Base-by-base conservation (phyloP, 345 rosid species). In the Trapa bicornis region DNA sequence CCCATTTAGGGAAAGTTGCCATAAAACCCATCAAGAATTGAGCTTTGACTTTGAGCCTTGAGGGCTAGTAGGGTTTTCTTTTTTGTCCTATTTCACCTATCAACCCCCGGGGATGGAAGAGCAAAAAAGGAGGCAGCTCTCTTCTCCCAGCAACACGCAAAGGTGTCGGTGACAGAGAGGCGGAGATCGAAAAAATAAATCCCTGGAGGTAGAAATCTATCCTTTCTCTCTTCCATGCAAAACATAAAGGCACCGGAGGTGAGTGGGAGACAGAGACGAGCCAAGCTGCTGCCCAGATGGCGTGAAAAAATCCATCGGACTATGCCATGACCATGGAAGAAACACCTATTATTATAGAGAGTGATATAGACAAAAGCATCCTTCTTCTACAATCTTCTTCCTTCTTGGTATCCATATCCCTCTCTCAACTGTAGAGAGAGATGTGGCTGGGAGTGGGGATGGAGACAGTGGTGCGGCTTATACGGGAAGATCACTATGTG, bases 111-210 rank as follows among this genome's bases (percentile, higher is more conserved):
- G 67, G 41, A 22, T n/a, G 22, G 35, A 37, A 42, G 33, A 68
- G 57, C 10, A 22, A 6, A 16, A 38, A 61, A 67, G 1, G 3
- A 6, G 4, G 2, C 2, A 0, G 29, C 67, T 72, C 74, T 72
- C 85, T 74, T 35, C 75, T 86, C 78, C 75, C 29, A 22, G 83
- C 83, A 80, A 37, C 74, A 66, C 65, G 74, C 69, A 85, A 84
- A 79, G 79, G 80, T 82, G 85, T 79, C 83, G 80, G 83, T 72
- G 74, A 74, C 74, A 41, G 43, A 37, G 29, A 22, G 29, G 29
- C 7, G 2, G 37, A 63, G 29, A 29, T 43, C 39, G 35, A 13
- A 50, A 22, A 22, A 22, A 22, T 22, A 41, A 10, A n/a, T 67
- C 43, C 52, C 58, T 3, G 35, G 7, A 41, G 29, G 10, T 61